A percentile compares a stretch with the other conserved stretches of the same genome.
These are phyloP conservation scores for Tripterygium wilfordii DNA, from an alignment of 177 flowering plant genomes.

Conservation along the genomic window DNA sequence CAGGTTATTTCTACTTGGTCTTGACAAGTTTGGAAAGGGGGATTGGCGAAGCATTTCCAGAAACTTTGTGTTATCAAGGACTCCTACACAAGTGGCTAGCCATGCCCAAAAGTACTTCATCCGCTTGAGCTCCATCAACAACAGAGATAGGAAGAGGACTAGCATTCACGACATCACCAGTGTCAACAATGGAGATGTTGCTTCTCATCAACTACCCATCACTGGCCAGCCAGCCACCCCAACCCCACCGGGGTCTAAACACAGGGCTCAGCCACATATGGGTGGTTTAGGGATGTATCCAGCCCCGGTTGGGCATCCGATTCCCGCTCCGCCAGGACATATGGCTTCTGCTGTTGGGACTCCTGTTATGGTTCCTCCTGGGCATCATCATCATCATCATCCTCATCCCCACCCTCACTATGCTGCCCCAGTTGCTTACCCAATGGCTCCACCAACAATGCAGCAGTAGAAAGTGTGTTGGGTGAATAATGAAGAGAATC, in stretches of 20 bases:
- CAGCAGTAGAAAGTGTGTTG: slow-evolving; percentile 55
- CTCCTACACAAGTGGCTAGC: slow-evolving; percentile 87
- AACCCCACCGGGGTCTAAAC: slow-evolving; percentile 27
- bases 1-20: slow-evolving; percentile 75
- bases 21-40: slow-evolving; percentile 83
- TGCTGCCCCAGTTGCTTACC: slow-evolving; percentile 65
- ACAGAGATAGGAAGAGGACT: slow-evolving; percentile 73
- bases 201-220: slow-evolving; percentile 47
- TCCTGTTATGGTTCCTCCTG: slow-evolving; percentile 73
- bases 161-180: slow-evolving; percentile 89
- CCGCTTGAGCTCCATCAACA: slow-evolving; percentile 68
- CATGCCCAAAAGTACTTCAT: slow-evolving; percentile 91
- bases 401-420: slow-evolving; percentile 51
- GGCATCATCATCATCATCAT: too few relatives aligned
- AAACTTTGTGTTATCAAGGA: slow-evolving; percentile 69
- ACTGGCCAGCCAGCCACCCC: slow-evolving; percentile 49
- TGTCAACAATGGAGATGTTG: slow-evolving; percentile 41
- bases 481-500: too few relatives aligned
- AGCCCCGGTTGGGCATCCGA: slow-evolving; percentile 70
- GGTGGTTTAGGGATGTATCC: slow-evolving; percentile 67
- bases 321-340: slow-evolving; percentile 46
- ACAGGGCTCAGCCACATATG: slow-evolving; percentile 32
- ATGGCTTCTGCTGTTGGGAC: slow-evolving; percentile 79
- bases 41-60: slow-evolving; percentile 94
- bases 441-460: slow-evolving; percentile 65